Base-by-base conservation (phyloP, 768 basidiomycete species). In the Naganishia friedmannii region DNA sequence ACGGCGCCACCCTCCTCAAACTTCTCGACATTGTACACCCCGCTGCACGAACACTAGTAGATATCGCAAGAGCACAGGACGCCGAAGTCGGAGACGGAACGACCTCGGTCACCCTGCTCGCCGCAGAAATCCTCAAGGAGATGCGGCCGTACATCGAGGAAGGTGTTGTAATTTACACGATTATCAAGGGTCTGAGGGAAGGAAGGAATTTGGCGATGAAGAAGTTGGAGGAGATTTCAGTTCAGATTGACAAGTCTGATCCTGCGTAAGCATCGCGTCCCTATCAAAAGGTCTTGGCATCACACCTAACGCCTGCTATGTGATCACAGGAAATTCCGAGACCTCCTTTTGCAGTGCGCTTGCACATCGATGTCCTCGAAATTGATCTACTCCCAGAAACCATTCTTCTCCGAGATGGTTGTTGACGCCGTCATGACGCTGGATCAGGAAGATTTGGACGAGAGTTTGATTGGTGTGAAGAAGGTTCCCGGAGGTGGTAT, bases 291-390 rank as follows among this genome's bases (percentile, higher is more conserved):
- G 21, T 42, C 7, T 39, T 42, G 42, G 6, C 15, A n/a, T n/a
- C n/a, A n/a, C n/a, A n/a, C 42, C 7, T 63, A 23, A 63, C 32
- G 3, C 63, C 9, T 45, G 21, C 34, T 48, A 23, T 29, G n/a
- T n/a, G 17, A 9, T 15, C 3, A 29, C 26, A 98, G 95, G 74
- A 87, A 87, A 75, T 96, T 98, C 86, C 93, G 89, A 57, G 91
- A 93, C 72, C 88, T 98, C 28, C 86, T 98, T 39, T 85, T 96
- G 75, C 94, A 96, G 84, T 96, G 93, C 82, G 96, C 96, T 31
- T 89, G 93, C 31, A 99, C 96, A 3, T 95, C 96, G n/a, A 97
- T 98, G 95, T 98, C 96, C 19, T 98, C 95, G 72, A 99, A 98
- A 82, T 87, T 98, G 71, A 97, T 99, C 76, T 95, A 97, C 80